Percentiles rank a stretch among this genome's conserved stretches.
Conservation (phyloP, 1,284 basidiomycete genomes). For the Bondarzewia mesenterica region DNA sequence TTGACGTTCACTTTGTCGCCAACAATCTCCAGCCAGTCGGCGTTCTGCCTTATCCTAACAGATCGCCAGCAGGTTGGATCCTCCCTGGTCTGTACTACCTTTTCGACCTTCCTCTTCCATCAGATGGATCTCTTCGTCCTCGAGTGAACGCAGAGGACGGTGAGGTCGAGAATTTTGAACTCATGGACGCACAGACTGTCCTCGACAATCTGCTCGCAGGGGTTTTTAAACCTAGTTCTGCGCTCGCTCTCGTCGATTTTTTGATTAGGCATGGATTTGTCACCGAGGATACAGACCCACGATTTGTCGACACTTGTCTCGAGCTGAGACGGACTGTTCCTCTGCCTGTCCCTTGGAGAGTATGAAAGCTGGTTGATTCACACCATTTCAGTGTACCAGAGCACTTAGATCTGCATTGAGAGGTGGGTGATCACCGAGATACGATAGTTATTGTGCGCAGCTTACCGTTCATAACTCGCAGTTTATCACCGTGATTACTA, state of each 20-base stretch:
- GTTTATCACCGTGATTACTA: no score
- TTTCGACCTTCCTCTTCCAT: conserved; percentile 31
- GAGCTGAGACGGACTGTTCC: conserved; percentile 9
- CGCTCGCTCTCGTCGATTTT: conserved; percentile 44
- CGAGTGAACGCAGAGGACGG: conserved; percentile 28
- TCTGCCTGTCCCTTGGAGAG: neutral
- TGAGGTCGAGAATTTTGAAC: conserved; percentile 33
- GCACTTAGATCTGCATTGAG: no score
- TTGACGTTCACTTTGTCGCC: conserved; percentile 25
- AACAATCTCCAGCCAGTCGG: conserved; percentile 23
- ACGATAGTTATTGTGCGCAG: no score
- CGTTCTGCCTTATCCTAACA: conserved; percentile 30
- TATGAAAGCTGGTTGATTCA: no score
- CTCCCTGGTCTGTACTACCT: conserved; percentile 35
- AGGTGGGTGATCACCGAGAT: no score
- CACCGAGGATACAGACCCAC: conserved; percentile 36
- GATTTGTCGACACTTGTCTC: conserved; percentile 27
- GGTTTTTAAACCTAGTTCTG: conserved; percentile 48
- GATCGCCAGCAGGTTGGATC: conserved; percentile 30
- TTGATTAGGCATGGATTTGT: conserved; percentile 40
- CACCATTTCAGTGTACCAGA: no score
- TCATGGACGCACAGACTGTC: conserved; percentile 28
- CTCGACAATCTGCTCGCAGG: conserved; percentile 30
- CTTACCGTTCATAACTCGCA: no score
- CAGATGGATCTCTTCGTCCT: conserved; percentile 24